Base-by-base conservation (phyloP, 2,329 filamentous ascomycete species). In the Blumeriella jaapii region DNA sequence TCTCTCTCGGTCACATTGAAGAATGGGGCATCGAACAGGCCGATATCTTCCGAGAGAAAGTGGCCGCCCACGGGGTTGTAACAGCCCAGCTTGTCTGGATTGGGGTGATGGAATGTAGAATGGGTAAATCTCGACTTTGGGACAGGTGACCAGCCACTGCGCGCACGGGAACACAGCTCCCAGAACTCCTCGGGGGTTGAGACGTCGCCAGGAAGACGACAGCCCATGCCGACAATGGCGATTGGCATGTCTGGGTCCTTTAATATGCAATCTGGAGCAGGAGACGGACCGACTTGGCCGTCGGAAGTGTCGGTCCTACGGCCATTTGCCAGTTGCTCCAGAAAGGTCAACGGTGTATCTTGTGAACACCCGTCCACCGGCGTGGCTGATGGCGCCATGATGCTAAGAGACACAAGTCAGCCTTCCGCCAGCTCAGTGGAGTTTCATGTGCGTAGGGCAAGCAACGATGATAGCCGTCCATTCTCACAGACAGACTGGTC, bases 101-200 rank as follows among this genome's bases (percentile, higher is more conserved):
- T 62, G 0, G 68, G 68, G 44, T 73, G 69, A 42, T 65, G 69
- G 48, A 68, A 71, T 7, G 64, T 64, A 10, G 65, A 56, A 18
- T 66, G 60, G 26, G 71, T 70, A 42, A 72, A 61, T 7, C 69
- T 33, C 17, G 30, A 32, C 24, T 44, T 55, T 13, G 54, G 51
- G 23, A 46, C 42, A 11, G 39, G 27, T 6, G 57, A 58, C 49
- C 57, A 59, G 11, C 56, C 56, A 38, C 55, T 59, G 24, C 55
- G 50, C 34, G 54, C 56, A 28, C 56, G 49, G 15, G 56, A 54
- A 31, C 52, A 55, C 6, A 61, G 43, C 40, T 59, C 55, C 58
- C 58, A 60, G 27, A 61, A 58, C 40, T 59, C 54, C 10, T 57
- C 56, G 5, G 57, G 50, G 17, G 49, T 56, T 3, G 53, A 49